Base-by-base conservation (phyloP, 2,329 filamentous ascomycete species). In the Trichoderma gracile region DNA sequence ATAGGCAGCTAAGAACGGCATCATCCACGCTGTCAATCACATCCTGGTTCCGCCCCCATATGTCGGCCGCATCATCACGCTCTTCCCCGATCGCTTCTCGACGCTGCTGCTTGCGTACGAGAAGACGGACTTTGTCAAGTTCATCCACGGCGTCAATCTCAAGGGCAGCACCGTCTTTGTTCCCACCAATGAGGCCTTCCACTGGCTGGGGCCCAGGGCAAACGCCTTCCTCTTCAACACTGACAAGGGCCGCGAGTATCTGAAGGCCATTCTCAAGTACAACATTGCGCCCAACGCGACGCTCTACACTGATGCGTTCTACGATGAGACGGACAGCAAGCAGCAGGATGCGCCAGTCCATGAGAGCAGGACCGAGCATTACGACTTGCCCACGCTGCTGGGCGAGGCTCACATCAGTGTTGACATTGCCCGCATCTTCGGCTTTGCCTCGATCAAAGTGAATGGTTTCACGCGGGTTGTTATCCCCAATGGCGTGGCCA, bases 211-310 rank as follows among this genome's bases (percentile, higher is more conserved):
- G 0, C 83, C 85, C 1, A 81, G 75, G 63, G 85, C 89, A 71
- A 96, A 94, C 73, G 90, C 88, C 23, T 97, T 96, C 82, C 81
- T 97, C 4, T 97, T 97, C 82, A 84, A 84, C 75, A 91, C 89
- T 65, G 80, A 85, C 30, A 84, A 82, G 59, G 93, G 93, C 1
- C 80, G 84, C 68, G 88, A 88, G 75, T 96, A 92, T 73, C 84
- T 97, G 19, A 86, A 85, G 68, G 91, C 91, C 0, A 79, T 97
- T 52, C 80, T 96, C 17, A 81, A 91, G 78, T 96, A 96, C 73
- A 90, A 94, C 71, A 82, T 93, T 55, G 89, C 89, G 1, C 83
- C 87, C 47, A 86, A 91, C 71, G 83, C 87, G 65, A 93, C 90
- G 0, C 78, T 96, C 0, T 97, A 97, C 80, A 91, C 89, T 6